Evolutionary conservation across 108 stramenopile species (phyloP), one percentile per base, ranked within the genome.

Genomic region (Nitzschia sp.): DNA sequence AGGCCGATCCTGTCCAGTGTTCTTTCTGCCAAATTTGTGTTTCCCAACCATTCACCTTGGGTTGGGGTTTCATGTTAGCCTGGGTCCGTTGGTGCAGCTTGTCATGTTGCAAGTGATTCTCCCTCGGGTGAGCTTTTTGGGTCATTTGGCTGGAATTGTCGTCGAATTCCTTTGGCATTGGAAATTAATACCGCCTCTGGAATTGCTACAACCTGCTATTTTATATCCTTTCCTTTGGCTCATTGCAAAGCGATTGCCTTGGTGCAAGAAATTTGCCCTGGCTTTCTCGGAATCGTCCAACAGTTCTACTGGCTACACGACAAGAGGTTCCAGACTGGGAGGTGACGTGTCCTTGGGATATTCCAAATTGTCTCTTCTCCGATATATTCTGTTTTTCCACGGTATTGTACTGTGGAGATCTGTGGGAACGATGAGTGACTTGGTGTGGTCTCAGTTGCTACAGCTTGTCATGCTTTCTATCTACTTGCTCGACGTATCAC

Each of bases 71-170:
- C 70, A 64, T 25, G 82, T 87, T 57, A 90, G 81, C 56, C 51
- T 85, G 61, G 84, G 79, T 1, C 92, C 92, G 0, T 48, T 89
- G 11, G 83, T 90, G 2, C 86, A 87, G 22, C 57, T 93, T 15
- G 76, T 84, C 19, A 8, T 84, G 10, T 59, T 70, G 14, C 92
- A 93, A 62, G 53, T 91, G 44, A 75, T 93, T 40, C 77, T 93
- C 78, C 87, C 86, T 21, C 79, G 89, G 39, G 89, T 83, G 0
- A 78, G 76, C 21, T 89, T 88, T 61, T 69, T 84, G 52, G 92
- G 92, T 11, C 92, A 93, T 59, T 77, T 93, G 52, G 86, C 89
- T 29, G 92, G 92, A 7, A 80, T 91, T 51, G 24, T 87, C 7
- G 76, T 85, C 14, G 92, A 89, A 5, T 93, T 89, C 54, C 41